phyloP scores from a whole-genome alignment of 805 yeast species.

The Metschnikowia koreensis region DNA sequence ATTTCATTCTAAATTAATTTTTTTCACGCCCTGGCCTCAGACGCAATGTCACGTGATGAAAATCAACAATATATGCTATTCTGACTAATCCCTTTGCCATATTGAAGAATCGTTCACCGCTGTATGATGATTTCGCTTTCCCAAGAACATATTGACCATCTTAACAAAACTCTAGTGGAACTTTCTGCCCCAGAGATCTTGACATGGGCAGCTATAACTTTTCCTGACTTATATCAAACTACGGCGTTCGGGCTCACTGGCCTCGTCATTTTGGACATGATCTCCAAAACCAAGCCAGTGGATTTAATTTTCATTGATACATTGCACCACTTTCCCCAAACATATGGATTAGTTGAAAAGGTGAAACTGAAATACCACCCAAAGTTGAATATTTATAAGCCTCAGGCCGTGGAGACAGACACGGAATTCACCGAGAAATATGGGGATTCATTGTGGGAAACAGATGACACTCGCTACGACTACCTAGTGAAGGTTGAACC shows the following conservation, averaged over 20 bases:
- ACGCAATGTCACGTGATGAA: conserved; percentile 19
- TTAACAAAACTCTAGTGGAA: conserved; percentile 59
- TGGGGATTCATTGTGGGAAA: conserved; percentile 83
- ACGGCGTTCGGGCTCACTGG: conserved; percentile 97
- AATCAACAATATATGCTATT: neutral
- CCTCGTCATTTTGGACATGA: conserved; percentile 79
- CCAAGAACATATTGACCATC: conserved; percentile 57
- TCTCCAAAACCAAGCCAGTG: conserved; percentile 49
- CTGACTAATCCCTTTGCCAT: neutral
- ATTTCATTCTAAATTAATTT: too few relatives aligned
- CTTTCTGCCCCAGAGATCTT: conserved; percentile 70
- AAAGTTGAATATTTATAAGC: conserved; percentile 64
- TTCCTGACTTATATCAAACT: conserved; percentile 82
- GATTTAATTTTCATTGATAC: conserved; percentile 89
- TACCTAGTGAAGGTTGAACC: conserved; percentile 92
- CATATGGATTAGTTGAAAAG: conserved; percentile 65
- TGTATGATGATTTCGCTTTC: conserved; percentile 17
- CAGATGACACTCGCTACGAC: conserved; percentile 77
- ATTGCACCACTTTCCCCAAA: conserved; percentile 92
- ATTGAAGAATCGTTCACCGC: neutral
- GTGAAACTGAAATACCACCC: conserved; percentile 56
- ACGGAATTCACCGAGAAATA: conserved; percentile 61
- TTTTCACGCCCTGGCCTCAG: neutral
- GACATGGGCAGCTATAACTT: conserved; percentile 78
- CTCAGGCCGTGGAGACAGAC: conserved; percentile 55